Base-by-base conservation (phyloP, 345 rosid genomes). In the Schrenkiella parvula region DNA sequence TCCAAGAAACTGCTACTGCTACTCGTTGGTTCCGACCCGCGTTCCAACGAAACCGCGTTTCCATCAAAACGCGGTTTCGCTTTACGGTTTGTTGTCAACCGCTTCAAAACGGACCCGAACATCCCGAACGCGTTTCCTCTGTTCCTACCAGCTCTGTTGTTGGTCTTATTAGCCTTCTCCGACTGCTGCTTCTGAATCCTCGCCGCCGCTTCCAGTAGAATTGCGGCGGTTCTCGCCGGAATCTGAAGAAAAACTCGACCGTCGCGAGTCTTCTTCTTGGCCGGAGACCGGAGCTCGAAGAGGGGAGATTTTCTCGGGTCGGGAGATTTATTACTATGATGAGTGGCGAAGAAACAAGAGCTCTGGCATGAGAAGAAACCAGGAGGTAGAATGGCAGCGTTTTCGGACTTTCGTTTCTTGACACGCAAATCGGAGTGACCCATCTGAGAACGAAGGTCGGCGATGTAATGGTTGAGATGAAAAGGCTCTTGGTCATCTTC, bases 401-500 rank as follows among this genome's bases (percentile, higher is more conserved):
- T 70, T 21, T 14, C 48, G 12, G 74, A 87, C 41, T 77, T 85
- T 38, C 80, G 82, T 46, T 84, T 88, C 82, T 79, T 84, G 83
- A 84, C 35, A 43, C 80, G 89, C 15, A 81, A 34, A 12, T 81
- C 80, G 25, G 81, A 74, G 53, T 17, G 73, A 47, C 76, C 73
- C 57, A 86, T 76, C 58, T 78, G 95, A 52, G 66, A 66, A 28
- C 86, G 79, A 44, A 81, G 78, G 74, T 86, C 83, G 19, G 88
- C 63, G 76, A 88, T 86, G 97, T 85, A 86, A 71, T 73, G 83
- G 62, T 73, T 74, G 78, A 93, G 90, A 19, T 78, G 79, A 73
- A 93, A 93, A 1, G 98, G 98, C 10, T 93, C 96, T 76, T 93
- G 98, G 79, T 93, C 95, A 64, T 93, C 96, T 44, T 82, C 72